phyloP scores from a whole-genome alignment of 495 filamentous ascomycete species.

The Podospora bellae-mahoneyi region DNA sequence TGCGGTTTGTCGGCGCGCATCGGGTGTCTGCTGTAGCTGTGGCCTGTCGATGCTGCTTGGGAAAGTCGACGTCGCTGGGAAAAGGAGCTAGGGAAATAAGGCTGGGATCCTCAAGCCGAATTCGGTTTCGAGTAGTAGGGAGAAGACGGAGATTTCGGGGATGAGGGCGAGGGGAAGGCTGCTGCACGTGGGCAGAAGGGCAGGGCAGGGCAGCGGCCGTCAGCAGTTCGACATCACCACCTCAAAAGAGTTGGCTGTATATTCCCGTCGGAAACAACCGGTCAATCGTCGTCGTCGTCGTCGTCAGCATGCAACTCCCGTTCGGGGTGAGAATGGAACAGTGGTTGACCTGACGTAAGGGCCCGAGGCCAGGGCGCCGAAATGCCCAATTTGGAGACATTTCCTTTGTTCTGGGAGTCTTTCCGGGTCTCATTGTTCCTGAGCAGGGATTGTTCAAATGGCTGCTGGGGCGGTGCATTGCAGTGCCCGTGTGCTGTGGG shows the following conservation, averaged over 20 bases:
- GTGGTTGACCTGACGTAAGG: not conserved
- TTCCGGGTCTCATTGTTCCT: not conserved
- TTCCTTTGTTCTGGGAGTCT: not conserved
- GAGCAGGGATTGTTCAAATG: not conserved
- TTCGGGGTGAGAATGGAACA: too few species aligned
- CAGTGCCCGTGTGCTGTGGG: not conserved
- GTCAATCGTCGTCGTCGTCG: not conserved
- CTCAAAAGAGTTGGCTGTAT: not conserved
- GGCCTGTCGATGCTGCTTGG: not conserved
- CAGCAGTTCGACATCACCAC: not conserved
- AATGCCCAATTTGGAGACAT: not conserved
- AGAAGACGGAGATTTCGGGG: not conserved
- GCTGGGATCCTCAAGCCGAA: not conserved
- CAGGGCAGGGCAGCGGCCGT: not conserved
- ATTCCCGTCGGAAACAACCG: not conserved
- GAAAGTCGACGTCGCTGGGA: not conserved
- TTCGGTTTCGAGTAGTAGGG: not conserved
- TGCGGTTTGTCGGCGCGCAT: slow-evolving; percentile 1
- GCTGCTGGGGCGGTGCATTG: not conserved
- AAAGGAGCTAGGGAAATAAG: not conserved
- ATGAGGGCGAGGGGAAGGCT: not conserved
- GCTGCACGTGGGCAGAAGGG: not conserved
- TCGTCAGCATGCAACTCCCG: not conserved
- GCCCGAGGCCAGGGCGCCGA: not conserved
- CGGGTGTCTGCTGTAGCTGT: not conserved